Conservation (phyloP, 2,329 filamentous ascomycete genomes). For the Aspergillus sp. region DNA sequence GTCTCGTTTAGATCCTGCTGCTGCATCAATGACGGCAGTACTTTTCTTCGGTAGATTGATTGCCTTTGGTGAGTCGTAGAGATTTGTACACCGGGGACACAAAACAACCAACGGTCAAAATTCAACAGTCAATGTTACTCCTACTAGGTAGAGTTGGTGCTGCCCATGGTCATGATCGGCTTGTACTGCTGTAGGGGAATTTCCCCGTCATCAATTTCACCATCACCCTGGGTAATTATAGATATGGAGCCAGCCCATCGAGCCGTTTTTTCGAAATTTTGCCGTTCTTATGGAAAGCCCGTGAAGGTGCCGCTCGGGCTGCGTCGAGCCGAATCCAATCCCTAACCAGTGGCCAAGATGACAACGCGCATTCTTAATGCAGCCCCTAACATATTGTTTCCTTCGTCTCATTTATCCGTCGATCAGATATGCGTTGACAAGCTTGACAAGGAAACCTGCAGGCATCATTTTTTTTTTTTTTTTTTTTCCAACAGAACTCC, state of each 20-base stretch:
- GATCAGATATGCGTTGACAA: not conserved
- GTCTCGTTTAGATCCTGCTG: not conserved
- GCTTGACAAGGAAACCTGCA: not conserved
- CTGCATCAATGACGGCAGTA: not conserved
- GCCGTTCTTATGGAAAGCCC: not conserved
- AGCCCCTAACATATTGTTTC: not conserved
- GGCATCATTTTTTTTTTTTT: not conserved
- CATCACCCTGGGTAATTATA: too few species aligned
- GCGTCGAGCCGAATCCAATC: not conserved
- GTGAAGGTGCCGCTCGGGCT: not conserved
- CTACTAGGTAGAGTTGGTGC: too few species aligned
- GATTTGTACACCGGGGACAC: not conserved
- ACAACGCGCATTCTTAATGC: not conserved
- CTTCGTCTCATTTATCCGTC: not conserved
- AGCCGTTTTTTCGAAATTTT: not conserved
- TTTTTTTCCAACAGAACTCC: not conserved
- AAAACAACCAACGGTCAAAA: not conserved
- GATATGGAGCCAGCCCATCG: not conserved
- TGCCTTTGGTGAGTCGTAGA: not conserved
- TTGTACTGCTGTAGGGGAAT: slow-evolving; percentile 10
- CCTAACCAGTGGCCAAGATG: not conserved
- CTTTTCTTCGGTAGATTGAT: not conserved
- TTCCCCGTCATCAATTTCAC: not conserved
- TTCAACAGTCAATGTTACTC: not conserved
- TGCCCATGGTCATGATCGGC: not conserved